Evolutionary conservation across 192 early-diverging fungal genomes (phyloP).

Genomic region (Coemansia sp.): DNA sequence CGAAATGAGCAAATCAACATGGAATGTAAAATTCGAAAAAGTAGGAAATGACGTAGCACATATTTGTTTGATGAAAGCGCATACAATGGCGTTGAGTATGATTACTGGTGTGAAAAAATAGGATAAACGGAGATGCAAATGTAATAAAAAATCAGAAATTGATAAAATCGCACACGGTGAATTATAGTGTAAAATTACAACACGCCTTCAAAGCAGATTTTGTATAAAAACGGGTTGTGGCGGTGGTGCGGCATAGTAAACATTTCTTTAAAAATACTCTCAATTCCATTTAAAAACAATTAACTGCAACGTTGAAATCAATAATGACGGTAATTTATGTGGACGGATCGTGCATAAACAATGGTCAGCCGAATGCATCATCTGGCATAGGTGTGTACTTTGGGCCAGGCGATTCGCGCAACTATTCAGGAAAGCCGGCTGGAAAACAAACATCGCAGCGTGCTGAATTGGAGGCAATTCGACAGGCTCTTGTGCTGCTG

Average conservation of each 20-base stretch:
- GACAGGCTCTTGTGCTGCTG: slow-evolving; percentile 1
- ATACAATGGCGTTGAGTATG: not conserved
- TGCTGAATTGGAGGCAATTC: slow-evolving; percentile 7
- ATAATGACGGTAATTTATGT: slow-evolving; percentile 6
- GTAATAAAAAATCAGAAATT: too few relatives aligned
- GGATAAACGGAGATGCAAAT: too few relatives aligned
- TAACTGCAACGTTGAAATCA: not conserved
- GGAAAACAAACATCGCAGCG: not conserved
- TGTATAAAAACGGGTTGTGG: too few relatives aligned
- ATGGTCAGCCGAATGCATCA: not conserved
- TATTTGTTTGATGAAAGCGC: not conserved
- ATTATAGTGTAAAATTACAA: too few relatives aligned
- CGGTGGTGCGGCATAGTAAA: too few relatives aligned
- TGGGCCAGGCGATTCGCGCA: slow-evolving; percentile 3
- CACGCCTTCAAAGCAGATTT: too few relatives aligned
- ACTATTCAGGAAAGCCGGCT: not conserved
- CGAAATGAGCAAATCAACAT: not conserved
- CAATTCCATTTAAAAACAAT: too few relatives aligned
- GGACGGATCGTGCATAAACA: slow-evolving; percentile 10
- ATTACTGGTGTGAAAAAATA: too few relatives aligned
- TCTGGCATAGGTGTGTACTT: slow-evolving; percentile 10
- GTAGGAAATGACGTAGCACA: not conserved
- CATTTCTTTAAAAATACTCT: too few relatives aligned
- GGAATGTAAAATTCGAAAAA: not conserved
- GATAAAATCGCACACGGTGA: too few relatives aligned